Percentiles rank a stretch among this genome's conserved stretches.
Evolutionary conservation across 2,329 filamentous ascomycete genomes (phyloP).

Genomic region (Colletotrichum phormii): DNA sequence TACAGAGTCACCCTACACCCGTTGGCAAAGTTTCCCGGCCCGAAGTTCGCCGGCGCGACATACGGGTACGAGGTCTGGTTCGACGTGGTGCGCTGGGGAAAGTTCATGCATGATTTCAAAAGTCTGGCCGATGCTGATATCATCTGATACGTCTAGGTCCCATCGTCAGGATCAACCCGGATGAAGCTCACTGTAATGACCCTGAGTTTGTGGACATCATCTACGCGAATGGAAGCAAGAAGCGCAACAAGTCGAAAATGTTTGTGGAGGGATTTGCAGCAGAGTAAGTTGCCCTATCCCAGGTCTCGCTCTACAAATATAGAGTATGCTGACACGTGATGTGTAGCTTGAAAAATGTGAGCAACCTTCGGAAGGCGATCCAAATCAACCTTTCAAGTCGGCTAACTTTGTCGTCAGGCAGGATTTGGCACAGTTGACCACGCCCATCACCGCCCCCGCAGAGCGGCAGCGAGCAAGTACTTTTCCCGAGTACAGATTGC

Average conservation of each 20-base stretch:
- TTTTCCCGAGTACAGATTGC: too few species aligned
- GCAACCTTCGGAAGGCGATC: background rate
- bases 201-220: constrained; percentile 41
- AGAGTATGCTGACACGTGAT: background rate
- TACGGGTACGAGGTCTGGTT: constrained; percentile 42
- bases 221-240: constrained; percentile 36
- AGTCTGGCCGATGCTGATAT: too few species aligned
- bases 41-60: constrained; percentile 39
- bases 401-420: constrained; percentile 2
- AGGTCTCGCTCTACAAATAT: background rate
- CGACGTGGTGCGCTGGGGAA: constrained; percentile 38
- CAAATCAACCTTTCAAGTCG: background rate
- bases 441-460: constrained; percentile 41
- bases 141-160: constrained; percentile 37
- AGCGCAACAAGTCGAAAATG: constrained; percentile 36
- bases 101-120: constrained; percentile 18
- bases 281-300: constrained; percentile 10
- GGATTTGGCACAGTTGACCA: constrained; percentile 39
- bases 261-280: constrained; percentile 28
- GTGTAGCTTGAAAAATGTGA: background rate
- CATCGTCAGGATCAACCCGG: constrained; percentile 43
- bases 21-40: constrained; percentile 39
- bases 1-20: constrained; percentile 38
- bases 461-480: constrained; percentile 31
- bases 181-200: constrained; percentile 45